A percentile compares a stretch with the other conserved stretches of the same genome.
Evolutionary conservation across 2,329 filamentous ascomycete genomes (phyloP).

Genomic region (Xylariaceae sp.): DNA sequence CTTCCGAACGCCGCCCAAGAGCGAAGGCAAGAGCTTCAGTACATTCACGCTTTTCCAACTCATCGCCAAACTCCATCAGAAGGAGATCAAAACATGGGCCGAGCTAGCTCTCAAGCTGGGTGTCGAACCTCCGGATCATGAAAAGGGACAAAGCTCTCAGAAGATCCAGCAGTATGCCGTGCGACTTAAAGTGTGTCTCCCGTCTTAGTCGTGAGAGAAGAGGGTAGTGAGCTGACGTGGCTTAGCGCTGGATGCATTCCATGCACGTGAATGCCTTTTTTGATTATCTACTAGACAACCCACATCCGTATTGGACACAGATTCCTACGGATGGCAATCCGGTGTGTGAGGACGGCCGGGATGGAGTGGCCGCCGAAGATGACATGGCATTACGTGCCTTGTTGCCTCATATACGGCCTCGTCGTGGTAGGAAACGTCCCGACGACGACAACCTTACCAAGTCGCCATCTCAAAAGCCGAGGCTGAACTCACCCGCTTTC

Average conservation of each 20-base stretch:
- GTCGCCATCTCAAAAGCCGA: constrained; percentile 56
- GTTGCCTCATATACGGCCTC: constrained; percentile 69
- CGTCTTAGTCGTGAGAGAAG: constrained; percentile 30
- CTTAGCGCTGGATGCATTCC: constrained; percentile 85
- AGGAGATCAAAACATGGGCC: constrained; percentile 90
- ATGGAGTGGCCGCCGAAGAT: constrained; percentile 81
- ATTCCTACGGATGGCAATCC: constrained; percentile 64
- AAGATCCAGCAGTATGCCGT: constrained; percentile 96
- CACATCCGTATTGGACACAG: constrained; percentile 75
- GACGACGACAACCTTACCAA: constrained; percentile 54
- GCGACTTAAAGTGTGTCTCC: constrained; percentile 66
- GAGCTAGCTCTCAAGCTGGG: constrained; percentile 83
- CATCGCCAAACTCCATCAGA: constrained; percentile 71
- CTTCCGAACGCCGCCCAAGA: constrained; percentile 77
- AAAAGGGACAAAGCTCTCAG: constrained; percentile 84
- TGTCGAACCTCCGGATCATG: constrained; percentile 75
- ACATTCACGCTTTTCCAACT: constrained; percentile 74
- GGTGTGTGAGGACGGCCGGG: constrained; percentile 62
- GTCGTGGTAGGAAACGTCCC: constrained; percentile 58
- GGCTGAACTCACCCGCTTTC: constrained; percentile 47
- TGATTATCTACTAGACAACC: constrained; percentile 76
- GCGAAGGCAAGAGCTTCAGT: constrained; percentile 81
- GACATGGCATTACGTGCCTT: constrained; percentile 83
- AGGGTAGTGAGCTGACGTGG: constrained; percentile 24
- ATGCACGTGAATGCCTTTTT: constrained; percentile 96